These are phyloP conservation scores for Macrolepiota dolichaula DNA, from an alignment of 768 basidiomycete genomes.

Conservation along the genomic window DNA sequence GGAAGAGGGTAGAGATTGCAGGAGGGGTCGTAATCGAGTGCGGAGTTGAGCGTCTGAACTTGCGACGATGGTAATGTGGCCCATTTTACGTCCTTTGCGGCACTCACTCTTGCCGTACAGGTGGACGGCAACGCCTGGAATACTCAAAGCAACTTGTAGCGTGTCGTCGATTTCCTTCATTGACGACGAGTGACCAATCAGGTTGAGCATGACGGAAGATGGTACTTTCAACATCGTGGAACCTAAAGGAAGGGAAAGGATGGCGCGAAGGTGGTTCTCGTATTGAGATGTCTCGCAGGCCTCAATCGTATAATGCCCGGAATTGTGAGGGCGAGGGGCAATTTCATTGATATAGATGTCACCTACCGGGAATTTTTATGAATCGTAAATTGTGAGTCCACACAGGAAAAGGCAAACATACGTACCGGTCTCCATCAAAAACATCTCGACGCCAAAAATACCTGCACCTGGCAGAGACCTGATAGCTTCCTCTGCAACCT, in stretches of 20 bases:
- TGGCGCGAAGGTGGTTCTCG: conserved; percentile 94
- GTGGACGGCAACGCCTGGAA: conserved; percentile 80
- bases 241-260: conserved; percentile 86
- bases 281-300: conserved; percentile 96
- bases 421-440: conserved; percentile 83
- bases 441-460: conserved; percentile 98
- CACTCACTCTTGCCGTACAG: conserved; percentile 93
- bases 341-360: conserved; percentile 90
- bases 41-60: conserved; percentile 74
- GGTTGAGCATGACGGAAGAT: conserved; percentile 88
- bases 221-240: conserved; percentile 86
- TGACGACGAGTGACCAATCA: conserved; percentile 78
- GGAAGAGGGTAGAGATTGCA: conserved; percentile 57
- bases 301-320: conserved; percentile 98
- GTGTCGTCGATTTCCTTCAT: conserved; percentile 58
- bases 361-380: conserved; percentile 50
- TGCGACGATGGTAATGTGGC: conserved; percentile 90
- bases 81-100: conserved; percentile 94
- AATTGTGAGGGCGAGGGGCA: conserved; percentile 97
- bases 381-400: conserved; percentile 2
- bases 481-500: conserved; percentile 79
- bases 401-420: conserved; percentile 3
- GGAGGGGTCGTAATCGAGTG: conserved; percentile 66
- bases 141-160: conserved; percentile 54
- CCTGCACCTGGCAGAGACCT: conserved; percentile 82